Evolutionary conservation across 345 rosid species (phyloP), one percentile per base, ranked within the genome.

Genomic region (Angophora floribunda): DNA sequence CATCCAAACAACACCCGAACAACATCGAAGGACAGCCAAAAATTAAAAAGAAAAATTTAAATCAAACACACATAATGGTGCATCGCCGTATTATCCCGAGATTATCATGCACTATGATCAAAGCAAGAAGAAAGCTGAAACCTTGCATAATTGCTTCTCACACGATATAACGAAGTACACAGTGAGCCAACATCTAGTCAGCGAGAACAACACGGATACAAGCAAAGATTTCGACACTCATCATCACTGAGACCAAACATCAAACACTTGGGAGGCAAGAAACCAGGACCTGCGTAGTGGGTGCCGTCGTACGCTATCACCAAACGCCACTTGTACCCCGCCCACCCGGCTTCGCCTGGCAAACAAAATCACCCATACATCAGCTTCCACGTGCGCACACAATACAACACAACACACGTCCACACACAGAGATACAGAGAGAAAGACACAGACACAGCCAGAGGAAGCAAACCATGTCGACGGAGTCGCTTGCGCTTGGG

Each of bases 301-400:
- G 99, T 95, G 89, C 99, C 99, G 57, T 95, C 99, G 70, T 96
- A 96, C 26, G 98, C 94, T 17, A 97, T 91, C 82, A 96, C 94
- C 92, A 97, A 90, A 86, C 99, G 97, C 99, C 99, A 97, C 88
- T 95, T 96, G 89, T 85, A 95, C 53, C 87, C 90, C 9, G 91
- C 92, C 52, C 78, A 17, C 75, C 45, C 86, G 70, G 88, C 63
- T 92, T 95, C 59, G 85, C 88, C 78, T 85, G 21, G 79, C 44
- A 86, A 85, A 44, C 91, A 2, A 75, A 41, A 36, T 19, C 45
- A 75, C 49, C 2, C 82, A 21, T 44, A 50, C 30, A 45, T 65
- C 85, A 86, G 13, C 57, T 53, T 67, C 78, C 67, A 88, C 9
- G 49, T 32, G 52, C 70, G 47, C 26, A 57, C 7, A 16, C 75